These are phyloP conservation scores for Malus orientalis DNA, from an alignment of 306 rosid species.

Conservation along the genomic window DNA sequence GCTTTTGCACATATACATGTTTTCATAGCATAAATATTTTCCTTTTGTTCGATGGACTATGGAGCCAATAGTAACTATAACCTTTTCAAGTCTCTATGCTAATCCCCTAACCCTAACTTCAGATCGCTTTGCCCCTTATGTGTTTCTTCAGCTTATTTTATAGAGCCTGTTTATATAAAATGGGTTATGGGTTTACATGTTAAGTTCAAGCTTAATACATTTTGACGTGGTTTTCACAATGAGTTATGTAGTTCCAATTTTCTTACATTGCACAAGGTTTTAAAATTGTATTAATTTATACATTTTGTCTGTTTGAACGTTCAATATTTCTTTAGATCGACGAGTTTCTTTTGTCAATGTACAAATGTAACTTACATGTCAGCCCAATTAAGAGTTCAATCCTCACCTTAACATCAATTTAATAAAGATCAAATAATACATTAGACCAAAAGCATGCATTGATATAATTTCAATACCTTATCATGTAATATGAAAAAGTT, in stretches of 20 bases:
- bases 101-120: not conserved
- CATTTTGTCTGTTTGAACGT: too few species aligned
- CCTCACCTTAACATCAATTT: not conserved
- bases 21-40: not conserved
- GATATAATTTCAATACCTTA: too few species aligned
- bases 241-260: too few species aligned
- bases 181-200: too few species aligned
- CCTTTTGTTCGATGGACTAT: not conserved
- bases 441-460: too few species aligned
- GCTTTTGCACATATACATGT: not conserved
- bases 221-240: too few species aligned
- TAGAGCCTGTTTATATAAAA: too few species aligned
- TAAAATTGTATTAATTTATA: not conserved
- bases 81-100: not conserved
- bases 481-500: too few species aligned
- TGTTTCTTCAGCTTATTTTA: too few species aligned
- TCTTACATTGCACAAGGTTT: not conserved
- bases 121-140: too few species aligned
- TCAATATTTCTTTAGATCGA: not conserved
- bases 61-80: too few species aligned
- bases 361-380: not conserved
- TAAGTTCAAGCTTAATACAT: not conserved
- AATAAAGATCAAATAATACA: not conserved
- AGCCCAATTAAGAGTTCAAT: not conserved
- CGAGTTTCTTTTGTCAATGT: not conserved